Evolutionary conservation across 2,329 filamentous ascomycete species (phyloP).

Genomic region (Tolypocladium inflatum): DNA sequence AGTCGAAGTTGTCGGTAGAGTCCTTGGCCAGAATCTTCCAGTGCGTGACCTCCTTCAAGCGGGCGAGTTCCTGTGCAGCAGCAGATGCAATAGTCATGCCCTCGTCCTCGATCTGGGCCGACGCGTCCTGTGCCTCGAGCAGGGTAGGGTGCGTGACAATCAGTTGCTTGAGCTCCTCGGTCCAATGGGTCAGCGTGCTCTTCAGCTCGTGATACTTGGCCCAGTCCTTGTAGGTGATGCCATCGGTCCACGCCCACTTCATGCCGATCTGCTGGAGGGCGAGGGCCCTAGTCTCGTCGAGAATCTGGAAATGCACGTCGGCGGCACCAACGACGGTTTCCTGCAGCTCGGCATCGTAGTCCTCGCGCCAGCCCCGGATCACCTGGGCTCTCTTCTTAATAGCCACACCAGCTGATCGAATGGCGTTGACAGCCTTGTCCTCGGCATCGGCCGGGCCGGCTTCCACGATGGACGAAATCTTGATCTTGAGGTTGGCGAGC

Average conservation of each 20-base stretch:
- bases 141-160: conserved; percentile 67
- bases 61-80: conserved; percentile 69
- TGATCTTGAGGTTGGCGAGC: conserved; percentile 54
- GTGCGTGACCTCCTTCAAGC: conserved; percentile 72
- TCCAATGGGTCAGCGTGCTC: conserved; percentile 75
- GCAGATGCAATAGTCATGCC: conserved; percentile 73
- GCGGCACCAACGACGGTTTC: conserved; percentile 61
- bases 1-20: conserved; percentile 68
- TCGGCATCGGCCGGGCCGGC: conserved; percentile 30
- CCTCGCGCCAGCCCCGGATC: conserved; percentile 66
- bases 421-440: conserved; percentile 33
- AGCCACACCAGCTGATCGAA: conserved; percentile 58
- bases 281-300: conserved; percentile 73
- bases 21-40: conserved; percentile 78
- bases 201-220: conserved; percentile 86
- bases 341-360: conserved; percentile 61
- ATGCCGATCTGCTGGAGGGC: conserved; percentile 88
- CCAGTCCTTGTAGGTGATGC: conserved; percentile 96
- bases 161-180: conserved; percentile 67
- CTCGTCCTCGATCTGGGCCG: conserved; percentile 61
- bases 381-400: conserved; percentile 72
- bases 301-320: conserved; percentile 71
- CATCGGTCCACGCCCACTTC: conserved; percentile 92
- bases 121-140: conserved; percentile 55
- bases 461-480: conserved; percentile 54